A percentile compares a stretch with the other conserved stretches of the same genome.
These are phyloP conservation scores for Lignosus rhinocerotis DNA, from an alignment of 1,284 basidiomycete species.

Conservation along the genomic window DNA sequence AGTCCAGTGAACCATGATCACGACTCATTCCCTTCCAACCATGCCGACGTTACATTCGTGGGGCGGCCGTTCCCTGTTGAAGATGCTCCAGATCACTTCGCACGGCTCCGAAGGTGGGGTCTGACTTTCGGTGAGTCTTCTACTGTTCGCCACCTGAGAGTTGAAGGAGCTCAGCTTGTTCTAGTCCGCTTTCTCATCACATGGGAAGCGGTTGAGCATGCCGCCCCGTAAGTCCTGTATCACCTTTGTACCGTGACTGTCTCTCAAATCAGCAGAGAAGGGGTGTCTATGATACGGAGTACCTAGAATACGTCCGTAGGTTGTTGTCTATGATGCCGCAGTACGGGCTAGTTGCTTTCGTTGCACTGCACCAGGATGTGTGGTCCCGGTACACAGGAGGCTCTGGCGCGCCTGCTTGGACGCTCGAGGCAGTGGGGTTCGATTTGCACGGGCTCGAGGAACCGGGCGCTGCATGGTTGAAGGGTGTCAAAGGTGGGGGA, in stretches of 20 bases:
- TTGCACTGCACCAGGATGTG: slow-evolving; percentile 88
- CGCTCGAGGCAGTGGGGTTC: slow-evolving; percentile 78
- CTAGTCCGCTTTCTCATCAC: slow-evolving; percentile 87
- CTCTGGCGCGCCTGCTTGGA: slow-evolving; percentile 93
- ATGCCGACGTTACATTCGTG: slow-evolving; percentile 72
- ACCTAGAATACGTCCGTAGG: slow-evolving; percentile 77
- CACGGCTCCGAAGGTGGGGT: slow-evolving; percentile 81
- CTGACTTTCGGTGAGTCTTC: slow-evolving; percentile 72
- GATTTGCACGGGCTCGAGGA: slow-evolving; percentile 76
- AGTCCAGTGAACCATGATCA: slow-evolving; percentile 68
- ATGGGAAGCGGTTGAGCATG: slow-evolving; percentile 96
- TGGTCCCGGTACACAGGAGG: slow-evolving; percentile 96
- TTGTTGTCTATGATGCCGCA: slow-evolving; percentile 78
- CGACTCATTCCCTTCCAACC: slow-evolving; percentile 61
- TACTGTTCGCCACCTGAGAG: neutral
- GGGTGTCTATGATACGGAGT: slow-evolving; percentile 82
- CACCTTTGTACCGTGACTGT: neutral
- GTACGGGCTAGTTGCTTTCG: slow-evolving; percentile 82
- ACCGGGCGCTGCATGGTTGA: slow-evolving; percentile 82
- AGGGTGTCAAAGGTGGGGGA: slow-evolving; percentile 75
- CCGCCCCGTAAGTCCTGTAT: slow-evolving; percentile 68
- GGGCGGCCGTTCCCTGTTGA: slow-evolving; percentile 82
- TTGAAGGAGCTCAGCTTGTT: neutral
- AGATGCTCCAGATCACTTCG: slow-evolving; percentile 82
- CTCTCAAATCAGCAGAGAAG: slow-evolving; percentile 37